A percentile compares a stretch with the other conserved stretches of the same genome.
phyloP scores from a whole-genome alignment of 2,329 filamentous ascomycete genomes.

The Aspergillus spinulosporus region DNA sequence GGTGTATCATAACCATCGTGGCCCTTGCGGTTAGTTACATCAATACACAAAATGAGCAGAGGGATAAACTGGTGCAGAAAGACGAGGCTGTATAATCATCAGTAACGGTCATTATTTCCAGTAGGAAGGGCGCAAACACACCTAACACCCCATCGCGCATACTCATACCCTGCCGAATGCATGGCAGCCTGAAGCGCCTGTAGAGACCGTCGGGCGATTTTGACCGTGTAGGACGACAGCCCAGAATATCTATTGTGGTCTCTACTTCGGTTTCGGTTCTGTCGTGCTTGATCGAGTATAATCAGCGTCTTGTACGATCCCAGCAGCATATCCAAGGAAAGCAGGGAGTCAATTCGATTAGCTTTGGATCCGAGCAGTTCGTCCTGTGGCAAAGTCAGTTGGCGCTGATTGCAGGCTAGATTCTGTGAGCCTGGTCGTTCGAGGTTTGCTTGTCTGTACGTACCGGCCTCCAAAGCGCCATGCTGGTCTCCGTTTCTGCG shows the following conservation, averaged over 20 bases:
- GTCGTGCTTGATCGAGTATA: conserved; percentile 16
- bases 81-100: neutral
- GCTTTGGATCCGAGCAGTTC: neutral
- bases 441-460: too few species aligned
- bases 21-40: neutral
- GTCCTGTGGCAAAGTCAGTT: neutral
- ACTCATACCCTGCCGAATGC: neutral
- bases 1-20: too few species aligned
- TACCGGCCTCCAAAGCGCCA: neutral
- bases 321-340: conserved; percentile 22
- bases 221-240: neutral
- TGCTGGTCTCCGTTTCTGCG: neutral
- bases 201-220: neutral
- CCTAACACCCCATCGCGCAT: conserved; percentile 1
- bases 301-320: conserved; percentile 25
- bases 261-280: neutral
- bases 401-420: too few species aligned
- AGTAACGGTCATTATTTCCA: too few species aligned
- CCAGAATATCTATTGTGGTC: neutral
- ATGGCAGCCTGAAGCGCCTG: neutral
- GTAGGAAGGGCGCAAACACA: neutral
- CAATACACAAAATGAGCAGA: neutral
- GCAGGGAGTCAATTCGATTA: conserved; percentile 21
- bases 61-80: neutral
- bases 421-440: too few species aligned